Percentiles rank a stretch among this genome's conserved stretches.
Evolutionary conservation across 2,329 filamentous ascomycete species (phyloP).

Genomic region (Hyphodiscus sp.): DNA sequence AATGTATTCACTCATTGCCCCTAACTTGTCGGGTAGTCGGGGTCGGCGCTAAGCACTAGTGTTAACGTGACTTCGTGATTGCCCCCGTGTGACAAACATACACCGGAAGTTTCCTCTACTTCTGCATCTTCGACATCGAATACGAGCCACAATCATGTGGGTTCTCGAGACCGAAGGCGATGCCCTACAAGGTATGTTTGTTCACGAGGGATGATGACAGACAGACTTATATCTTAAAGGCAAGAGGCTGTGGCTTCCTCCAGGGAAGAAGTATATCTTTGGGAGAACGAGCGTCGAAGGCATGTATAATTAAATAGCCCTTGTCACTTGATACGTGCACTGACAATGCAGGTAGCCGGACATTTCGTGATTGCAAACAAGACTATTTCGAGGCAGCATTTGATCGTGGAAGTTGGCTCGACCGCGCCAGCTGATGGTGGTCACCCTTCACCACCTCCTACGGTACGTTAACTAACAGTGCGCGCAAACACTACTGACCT

Average conservation of each 20-base stretch:
- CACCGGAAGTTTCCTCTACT: not conserved
- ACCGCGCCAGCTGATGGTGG: conserved; percentile 58
- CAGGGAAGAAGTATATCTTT: conserved; percentile 79
- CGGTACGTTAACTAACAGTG: too few species aligned
- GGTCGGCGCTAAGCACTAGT: too few species aligned
- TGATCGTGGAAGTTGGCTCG: conserved; percentile 65
- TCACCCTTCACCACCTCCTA: too few species aligned
- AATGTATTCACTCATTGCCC: too few species aligned
- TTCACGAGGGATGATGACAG: not conserved
- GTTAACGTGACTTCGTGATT: too few species aligned
- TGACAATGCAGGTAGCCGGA: conserved; percentile 41
- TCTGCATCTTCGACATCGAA: not conserved
- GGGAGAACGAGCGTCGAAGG: conserved; percentile 68
- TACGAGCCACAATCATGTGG: conserved; percentile 37
- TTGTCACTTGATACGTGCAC: not conserved
- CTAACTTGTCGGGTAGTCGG: too few species aligned
- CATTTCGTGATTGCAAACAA: conserved; percentile 68
- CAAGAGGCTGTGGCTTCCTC: conserved; percentile 75
- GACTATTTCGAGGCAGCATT: conserved; percentile 82
- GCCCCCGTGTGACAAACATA: not conserved
- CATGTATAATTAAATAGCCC: conserved; percentile 27
- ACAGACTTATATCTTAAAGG: conserved; percentile 35
- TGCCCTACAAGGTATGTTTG: conserved; percentile 40
- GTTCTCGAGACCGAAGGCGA: conserved; percentile 47
- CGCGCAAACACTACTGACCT: conserved; percentile 6